phyloP scores from a whole-genome alignment of 2,329 filamentous ascomycete genomes.

The Ascochyta rabiei region DNA sequence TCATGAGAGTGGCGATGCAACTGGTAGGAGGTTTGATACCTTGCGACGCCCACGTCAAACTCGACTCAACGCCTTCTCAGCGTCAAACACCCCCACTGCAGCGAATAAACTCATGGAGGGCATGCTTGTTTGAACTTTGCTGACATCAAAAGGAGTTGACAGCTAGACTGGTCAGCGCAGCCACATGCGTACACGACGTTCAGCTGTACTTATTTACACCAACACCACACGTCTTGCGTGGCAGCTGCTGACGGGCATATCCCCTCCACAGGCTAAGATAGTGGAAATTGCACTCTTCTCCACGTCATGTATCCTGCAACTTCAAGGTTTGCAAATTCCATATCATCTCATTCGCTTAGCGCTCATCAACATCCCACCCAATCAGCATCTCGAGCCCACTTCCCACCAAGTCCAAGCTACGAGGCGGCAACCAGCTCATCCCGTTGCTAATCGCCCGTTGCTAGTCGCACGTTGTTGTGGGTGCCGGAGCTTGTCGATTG shows the following conservation, averaged over 20 bases:
- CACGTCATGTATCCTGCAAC: slow-evolving; percentile 14
- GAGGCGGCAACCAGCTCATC: slow-evolving; percentile 16
- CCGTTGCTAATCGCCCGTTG: not conserved
- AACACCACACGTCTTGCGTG: not conserved
- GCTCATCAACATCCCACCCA: slow-evolving; percentile 10
- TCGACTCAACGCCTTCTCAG: not conserved
- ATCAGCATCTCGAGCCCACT: slow-evolving; percentile 2
- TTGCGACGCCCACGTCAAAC: not conserved
- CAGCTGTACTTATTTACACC: not conserved
- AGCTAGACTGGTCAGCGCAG: not conserved
- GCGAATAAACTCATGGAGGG: not conserved
- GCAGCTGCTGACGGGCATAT: not conserved
- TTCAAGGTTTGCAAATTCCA: slow-evolving; percentile 5
- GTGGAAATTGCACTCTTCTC: slow-evolving; percentile 11
- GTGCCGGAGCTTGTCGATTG: slow-evolving; percentile 14
- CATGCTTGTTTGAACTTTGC: not conserved
- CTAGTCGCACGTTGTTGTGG: not conserved
- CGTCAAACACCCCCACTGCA: not conserved
- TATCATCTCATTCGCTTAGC: slow-evolving; percentile 7
- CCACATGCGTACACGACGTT: not conserved
- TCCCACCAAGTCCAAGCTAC: slow-evolving; percentile 8
- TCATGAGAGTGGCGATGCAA: not conserved
- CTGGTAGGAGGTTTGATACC: not conserved
- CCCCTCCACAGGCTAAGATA: not conserved
- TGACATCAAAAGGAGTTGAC: not conserved